Base-by-base conservation (phyloP, 371 early-diverging fungal species). In the Mortierella sp. region DNA sequence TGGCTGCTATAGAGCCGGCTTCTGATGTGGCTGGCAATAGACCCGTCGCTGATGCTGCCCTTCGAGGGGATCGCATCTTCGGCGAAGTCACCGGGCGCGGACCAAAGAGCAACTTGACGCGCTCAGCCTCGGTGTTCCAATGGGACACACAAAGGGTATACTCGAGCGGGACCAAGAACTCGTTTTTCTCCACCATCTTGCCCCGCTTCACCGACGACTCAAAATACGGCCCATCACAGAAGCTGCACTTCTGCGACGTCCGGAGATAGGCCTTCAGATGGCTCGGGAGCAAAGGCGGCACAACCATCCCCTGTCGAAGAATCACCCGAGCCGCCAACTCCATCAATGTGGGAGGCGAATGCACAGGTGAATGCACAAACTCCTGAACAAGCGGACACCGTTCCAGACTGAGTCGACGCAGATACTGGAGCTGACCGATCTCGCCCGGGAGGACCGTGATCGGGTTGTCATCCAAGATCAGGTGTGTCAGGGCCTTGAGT, bases 181-280 rank as follows among this genome's bases (percentile, higher is more conserved):
- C 89, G 24, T 87, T 87, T 64, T 92, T 91, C 61, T 92, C 92
- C 31, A 95, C 88, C 19, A 93, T 85, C 64, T 92, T 86, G 31
- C 90, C 87, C 7, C 95, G 89, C 8, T 85, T 86, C 22, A 89
- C 88, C 75, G 71, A 91, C 3, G 88, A 85, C 34, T 95, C 93
- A 85, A 97, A 96, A 73, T 90, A 94, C 1, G 98, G 97, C 0
- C 97, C 97, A 34, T 86, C 85, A 81, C 98, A 98, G 82, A 93
- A 95, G 10, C 94, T 89, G 81, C 98, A 98, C 41, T 80, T 85
- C 66, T 93, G 88, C 1, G 89, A 91, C 7, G 88, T 86, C 16
- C 87, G 83, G 19, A 97, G 80, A 80, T 94, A 95, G 34, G 89
- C 84, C 77, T 91, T 89, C 31, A 96, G 63, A 53, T 90, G 86